Conservation (phyloP, 1,139 yeast species). For the Pichia sp. region DNA sequence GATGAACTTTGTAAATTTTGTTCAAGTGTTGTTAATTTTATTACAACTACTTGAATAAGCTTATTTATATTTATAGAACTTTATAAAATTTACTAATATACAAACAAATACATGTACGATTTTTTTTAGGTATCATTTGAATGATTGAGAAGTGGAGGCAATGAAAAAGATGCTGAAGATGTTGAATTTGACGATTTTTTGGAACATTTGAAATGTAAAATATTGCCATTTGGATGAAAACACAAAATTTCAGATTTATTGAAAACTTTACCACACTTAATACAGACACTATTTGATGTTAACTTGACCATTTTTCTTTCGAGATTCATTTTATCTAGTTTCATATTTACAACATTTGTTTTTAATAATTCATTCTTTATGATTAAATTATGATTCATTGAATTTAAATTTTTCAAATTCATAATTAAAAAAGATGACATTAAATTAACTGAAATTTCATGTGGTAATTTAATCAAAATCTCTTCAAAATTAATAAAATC, state of each 20-base stretch:
- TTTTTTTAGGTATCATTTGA: background rate
- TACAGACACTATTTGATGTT: constrained; percentile 44
- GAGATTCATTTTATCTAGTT: constrained; percentile 27
- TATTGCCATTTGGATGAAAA: constrained; percentile 42
- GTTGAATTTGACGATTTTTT: background rate
- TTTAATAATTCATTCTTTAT: constrained; percentile 33
- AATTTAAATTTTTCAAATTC: constrained; percentile 38
- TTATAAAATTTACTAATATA: background rate
- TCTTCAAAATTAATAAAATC: constrained; percentile 44
- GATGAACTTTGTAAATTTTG: constrained; percentile 76
- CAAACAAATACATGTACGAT: background rate
- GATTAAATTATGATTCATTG: constrained; percentile 23
- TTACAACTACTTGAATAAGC: constrained; percentile 34
- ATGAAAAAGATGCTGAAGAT: background rate
- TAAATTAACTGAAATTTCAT: constrained; percentile 39
- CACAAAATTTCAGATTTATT: constrained; percentile 56
- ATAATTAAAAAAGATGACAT: constrained; percentile 41
- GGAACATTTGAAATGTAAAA: constrained; percentile 68
- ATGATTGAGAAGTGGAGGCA: background rate
- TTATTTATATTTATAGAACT: background rate
- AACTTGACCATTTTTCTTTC: constrained; percentile 35
- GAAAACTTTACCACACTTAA: constrained; percentile 52
- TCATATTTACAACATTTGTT: constrained; percentile 26
- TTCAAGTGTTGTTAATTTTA: constrained; percentile 69
- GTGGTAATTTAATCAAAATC: constrained; percentile 49